phyloP scores from a whole-genome alignment of 208 protist species.

The Eutreptiella sp. region DNA sequence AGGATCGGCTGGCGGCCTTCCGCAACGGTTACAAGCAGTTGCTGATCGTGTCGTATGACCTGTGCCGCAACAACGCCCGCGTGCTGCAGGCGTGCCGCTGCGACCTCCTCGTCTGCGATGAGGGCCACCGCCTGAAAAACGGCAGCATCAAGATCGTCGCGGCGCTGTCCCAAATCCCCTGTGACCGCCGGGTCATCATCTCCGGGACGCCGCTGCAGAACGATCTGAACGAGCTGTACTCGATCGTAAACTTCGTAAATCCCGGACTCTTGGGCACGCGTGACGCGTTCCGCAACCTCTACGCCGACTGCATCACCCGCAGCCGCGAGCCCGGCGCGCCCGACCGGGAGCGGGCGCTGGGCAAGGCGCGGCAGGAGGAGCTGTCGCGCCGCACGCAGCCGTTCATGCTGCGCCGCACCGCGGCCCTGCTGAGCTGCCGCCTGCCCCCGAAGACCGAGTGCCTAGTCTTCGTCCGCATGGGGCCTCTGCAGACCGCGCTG shows the following conservation, averaged over 20 bases:
- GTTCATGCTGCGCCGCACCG: slow-evolving; percentile 25
- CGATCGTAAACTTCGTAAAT: slow-evolving; percentile 27
- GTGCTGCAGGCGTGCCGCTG: slow-evolving; percentile 8
- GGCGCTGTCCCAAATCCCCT: neutral
- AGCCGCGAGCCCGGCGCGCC: slow-evolving; percentile 2
- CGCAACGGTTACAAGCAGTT: slow-evolving; percentile 11
- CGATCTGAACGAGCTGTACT: slow-evolving; percentile 24
- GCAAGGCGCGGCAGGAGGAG: neutral
- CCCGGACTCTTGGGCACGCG: slow-evolving; percentile 24
- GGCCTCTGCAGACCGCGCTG: slow-evolving; percentile 11
- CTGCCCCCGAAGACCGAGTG: slow-evolving; percentile 31
- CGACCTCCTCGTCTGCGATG: slow-evolving; percentile 32
- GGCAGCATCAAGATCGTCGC: slow-evolving; percentile 9
- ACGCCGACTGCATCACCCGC: slow-evolving; percentile 25
- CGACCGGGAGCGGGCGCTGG: neutral
- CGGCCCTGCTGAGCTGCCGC: neutral
- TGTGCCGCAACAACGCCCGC: slow-evolving; percentile 21
- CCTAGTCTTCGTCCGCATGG: slow-evolving; percentile 15
- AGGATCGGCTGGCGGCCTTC: neutral
- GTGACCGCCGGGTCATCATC: slow-evolving; percentile 2
- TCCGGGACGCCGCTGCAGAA: slow-evolving; percentile 34
- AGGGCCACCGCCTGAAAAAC: slow-evolving; percentile 34
- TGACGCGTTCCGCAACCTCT: slow-evolving; percentile 18
- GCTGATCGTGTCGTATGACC: slow-evolving; percentile 39
- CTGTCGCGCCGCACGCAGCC: neutral